Base-by-base conservation (phyloP, 345 rosid genomes). In the Cochlearia excelsa region DNA sequence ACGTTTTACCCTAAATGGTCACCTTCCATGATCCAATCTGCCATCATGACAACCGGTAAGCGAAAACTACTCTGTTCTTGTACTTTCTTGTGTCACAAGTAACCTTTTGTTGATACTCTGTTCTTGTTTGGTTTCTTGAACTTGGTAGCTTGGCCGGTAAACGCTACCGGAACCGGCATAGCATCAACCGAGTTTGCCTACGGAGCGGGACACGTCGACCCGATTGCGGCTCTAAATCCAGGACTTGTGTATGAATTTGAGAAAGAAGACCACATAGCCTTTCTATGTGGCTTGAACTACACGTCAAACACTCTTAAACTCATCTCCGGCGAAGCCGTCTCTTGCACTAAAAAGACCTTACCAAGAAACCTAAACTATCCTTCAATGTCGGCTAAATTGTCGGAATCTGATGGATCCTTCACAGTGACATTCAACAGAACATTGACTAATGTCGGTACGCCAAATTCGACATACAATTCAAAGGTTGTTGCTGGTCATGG, bases 31-130 rank as follows among this genome's bases (percentile, higher is more conserved):
- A 78, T 82, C 62, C 70, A 80, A 65, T 82, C 91, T 30, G 81
- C 93, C 6, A 57, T 83, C 38, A 78, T 81, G 87, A 83, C 86
- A 8, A 79, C 82, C 0, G 83, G 92, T 81, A 71, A 72, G 0
- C 56, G 42, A 51, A 27, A 1, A 8, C 58, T 16, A 16, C 23
- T 16, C 23, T 67, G 45, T 59, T 52, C 26, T 52, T 29, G 44
- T 48, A 53, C 16, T 38, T 46, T 11, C 58, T 67, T 67, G 52
- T 42, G 1, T 5, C 1, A 1, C 43, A 8, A 57, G 59, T 51
- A 34, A 26, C 31, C 5, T 16, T 35, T 16, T 16, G 23, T 16
- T 16, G 23, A 16, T 16, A 16, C 23, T 16, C 23, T 67, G 45
- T 59, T 52, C 26, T 52, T 29, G 44, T 48, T 9, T 26, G 4